These are phyloP conservation scores for Lachnellula occidentalis DNA, from an alignment of 2,329 filamentous ascomycete genomes.

Conservation along the genomic window DNA sequence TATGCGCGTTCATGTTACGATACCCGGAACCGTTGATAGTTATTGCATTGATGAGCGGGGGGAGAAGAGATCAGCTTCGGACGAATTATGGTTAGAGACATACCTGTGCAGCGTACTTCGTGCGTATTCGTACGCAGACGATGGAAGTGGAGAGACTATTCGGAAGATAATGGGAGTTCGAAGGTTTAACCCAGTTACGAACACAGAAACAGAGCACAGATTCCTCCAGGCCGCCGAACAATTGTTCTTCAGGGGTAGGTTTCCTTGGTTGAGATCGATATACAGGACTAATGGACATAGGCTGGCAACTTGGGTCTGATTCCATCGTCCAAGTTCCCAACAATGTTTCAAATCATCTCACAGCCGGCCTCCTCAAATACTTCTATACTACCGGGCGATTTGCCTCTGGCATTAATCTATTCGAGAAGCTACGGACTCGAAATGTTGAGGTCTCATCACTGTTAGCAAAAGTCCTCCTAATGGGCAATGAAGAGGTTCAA, in stretches of 20 bases:
- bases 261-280: not conserved
- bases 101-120: conserved; percentile 92
- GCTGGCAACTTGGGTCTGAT: conserved; percentile 93
- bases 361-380: conserved; percentile 88
- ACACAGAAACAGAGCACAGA: conserved; percentile 95
- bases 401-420: conserved; percentile 92
- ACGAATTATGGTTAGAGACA: conserved; percentile 94
- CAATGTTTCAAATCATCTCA: conserved; percentile 91
- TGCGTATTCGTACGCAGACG: conserved; percentile 94
- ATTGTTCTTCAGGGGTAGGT: conserved; percentile 82
- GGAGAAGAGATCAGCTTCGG: conserved; percentile 87
- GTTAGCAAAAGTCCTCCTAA: conserved; percentile 83
- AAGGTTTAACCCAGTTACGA: conserved; percentile 95
- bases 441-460: conserved; percentile 94
- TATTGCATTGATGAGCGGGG: conserved; percentile 97
- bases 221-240: conserved; percentile 92
- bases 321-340: conserved; percentile 97
- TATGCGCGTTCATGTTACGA: conserved; percentile 97
- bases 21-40: conserved; percentile 92
- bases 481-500: conserved; percentile 96
- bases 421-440: conserved; percentile 86
- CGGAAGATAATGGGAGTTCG: conserved; percentile 96
- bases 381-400: conserved; percentile 94
- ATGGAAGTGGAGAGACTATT: conserved; percentile 89
- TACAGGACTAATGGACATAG: conserved; percentile 39